phyloP scores from a whole-genome alignment of 768 basidiomycete genomes.

The Naganishia antarctica region DNA sequence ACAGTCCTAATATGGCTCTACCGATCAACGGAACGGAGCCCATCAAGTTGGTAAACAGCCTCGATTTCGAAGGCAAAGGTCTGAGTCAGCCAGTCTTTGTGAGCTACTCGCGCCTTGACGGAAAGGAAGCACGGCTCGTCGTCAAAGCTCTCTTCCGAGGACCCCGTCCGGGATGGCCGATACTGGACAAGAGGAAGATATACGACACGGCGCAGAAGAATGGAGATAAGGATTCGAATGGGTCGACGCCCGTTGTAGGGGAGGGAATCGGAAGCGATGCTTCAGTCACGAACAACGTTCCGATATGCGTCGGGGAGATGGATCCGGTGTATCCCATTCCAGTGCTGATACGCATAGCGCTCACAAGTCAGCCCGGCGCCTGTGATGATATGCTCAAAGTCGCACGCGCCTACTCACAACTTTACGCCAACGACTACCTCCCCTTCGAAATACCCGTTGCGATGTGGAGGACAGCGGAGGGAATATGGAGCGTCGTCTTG shows the following conservation, averaged over 20 bases:
- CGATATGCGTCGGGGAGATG: background rate
- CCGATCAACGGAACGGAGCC: background rate
- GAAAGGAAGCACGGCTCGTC: slow-evolving; percentile 15
- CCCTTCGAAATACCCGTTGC: slow-evolving; percentile 4
- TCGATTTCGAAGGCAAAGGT: slow-evolving; percentile 10
- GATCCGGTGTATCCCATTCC: background rate
- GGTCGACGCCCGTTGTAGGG: background rate
- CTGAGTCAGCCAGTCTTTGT: background rate
- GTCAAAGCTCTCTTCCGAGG: slow-evolving; percentile 1
- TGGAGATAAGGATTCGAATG: background rate
- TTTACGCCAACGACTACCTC: background rate
- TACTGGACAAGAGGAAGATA: slow-evolving; percentile 13
- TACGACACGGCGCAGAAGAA: slow-evolving; percentile 4
- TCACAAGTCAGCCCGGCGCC: background rate
- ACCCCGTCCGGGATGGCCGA: slow-evolving; percentile 8
- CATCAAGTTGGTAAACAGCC: background rate
- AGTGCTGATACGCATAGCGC: slow-evolving; percentile 1
- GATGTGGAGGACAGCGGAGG: slow-evolving; percentile 13
- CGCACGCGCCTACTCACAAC: background rate
- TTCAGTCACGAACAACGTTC: background rate
- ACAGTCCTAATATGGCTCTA: slow-evolving; percentile 40
- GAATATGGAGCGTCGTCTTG: slow-evolving; percentile 15
- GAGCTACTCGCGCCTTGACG: background rate
- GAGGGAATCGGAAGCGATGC: background rate
- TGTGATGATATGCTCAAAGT: background rate